Evolutionary conservation across 2,329 filamentous ascomycete genomes (phyloP), one percentile per base, ranked within the genome.

Genomic region (Diaporthe sp.): DNA sequence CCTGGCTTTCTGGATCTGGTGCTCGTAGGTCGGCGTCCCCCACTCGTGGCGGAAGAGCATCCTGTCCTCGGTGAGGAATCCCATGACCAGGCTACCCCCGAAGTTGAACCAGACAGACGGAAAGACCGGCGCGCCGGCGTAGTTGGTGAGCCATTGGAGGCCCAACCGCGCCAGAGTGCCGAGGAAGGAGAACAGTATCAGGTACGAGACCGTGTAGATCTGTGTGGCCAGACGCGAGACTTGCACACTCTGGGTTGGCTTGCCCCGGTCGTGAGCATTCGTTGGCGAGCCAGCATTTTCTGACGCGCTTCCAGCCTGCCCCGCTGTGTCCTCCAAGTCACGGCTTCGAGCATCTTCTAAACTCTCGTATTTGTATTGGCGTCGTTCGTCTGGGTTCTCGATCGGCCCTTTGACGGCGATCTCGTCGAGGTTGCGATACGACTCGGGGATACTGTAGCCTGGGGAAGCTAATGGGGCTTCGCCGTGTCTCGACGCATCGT

Each of bases 51-150:
- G 90, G 82, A 98, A 97, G 9, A 98, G 85, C 79, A 90, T 92
- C 77, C 91, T 88, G 81, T 98, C 95, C 84, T 98, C 94, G 13
- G 90, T 86, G 3, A 98, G 88, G 81, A 98, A 97, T 3, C 97
- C 96, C 91, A 98, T 94, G 75, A 98, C 79, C 0, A 97, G 82
- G 73, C 94, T 94, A 1, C 96, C 96, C 1, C 88, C 91, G 63
- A 98, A 93, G 81, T 98, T 98, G 76, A 95, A 93, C 96, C 96
- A 98, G 31, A 98, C 84, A 2, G 94, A 92, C 70, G 91, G 90
- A 73, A 94, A 96, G 31, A 97, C 87, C 0, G 95, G 95, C 0
- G 94, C 91, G 31, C 93, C 93, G 1, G 94, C 92, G 82, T 98
- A 98, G 74, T 89, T 91, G 0, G 95, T 97, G 71, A 98, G 85